These are phyloP conservation scores for Hydnomerulius pinastri DNA, from an alignment of 768 basidiomycete genomes.

Conservation along the genomic window DNA sequence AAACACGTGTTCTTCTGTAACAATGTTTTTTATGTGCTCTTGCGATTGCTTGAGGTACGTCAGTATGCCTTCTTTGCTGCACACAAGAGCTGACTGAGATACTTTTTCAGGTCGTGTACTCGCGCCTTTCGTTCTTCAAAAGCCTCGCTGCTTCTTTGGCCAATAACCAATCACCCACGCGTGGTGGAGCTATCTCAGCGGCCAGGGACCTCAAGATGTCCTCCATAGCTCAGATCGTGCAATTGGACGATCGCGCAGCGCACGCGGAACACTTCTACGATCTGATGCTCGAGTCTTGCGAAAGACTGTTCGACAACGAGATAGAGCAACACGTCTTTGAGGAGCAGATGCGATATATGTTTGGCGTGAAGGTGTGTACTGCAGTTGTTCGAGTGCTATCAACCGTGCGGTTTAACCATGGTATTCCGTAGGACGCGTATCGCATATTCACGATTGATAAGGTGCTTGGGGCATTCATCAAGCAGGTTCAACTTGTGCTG, in stretches of 20 bases:
- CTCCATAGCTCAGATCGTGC: slow-evolving; percentile 26
- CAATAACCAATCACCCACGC: slow-evolving; percentile 24
- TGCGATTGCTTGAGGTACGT: slow-evolving; percentile 85
- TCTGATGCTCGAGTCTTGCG: slow-evolving; percentile 82
- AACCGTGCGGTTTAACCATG: background rate
- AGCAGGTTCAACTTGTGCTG: slow-evolving; percentile 82
- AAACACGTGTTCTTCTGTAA: slow-evolving; percentile 82
- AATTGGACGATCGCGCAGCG: slow-evolving; percentile 37
- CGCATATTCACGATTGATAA: slow-evolving; percentile 95
- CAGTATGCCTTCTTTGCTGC: background rate
- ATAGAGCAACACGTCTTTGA: slow-evolving; percentile 87
- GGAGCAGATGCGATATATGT: slow-evolving; percentile 86
- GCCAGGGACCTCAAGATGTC: slow-evolving; percentile 34
- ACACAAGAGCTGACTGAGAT: background rate
- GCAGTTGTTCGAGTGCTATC: background rate
- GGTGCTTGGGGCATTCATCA: slow-evolving; percentile 83
- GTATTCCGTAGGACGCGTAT: slow-evolving; percentile 61
- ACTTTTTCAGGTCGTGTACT: slow-evolving; percentile 68
- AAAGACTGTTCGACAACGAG: slow-evolving; percentile 90
- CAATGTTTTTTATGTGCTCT: slow-evolving; percentile 81
- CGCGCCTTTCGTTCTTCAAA: slow-evolving; percentile 81
- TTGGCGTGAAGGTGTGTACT: slow-evolving; percentile 68
- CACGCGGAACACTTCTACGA: slow-evolving; percentile 76
- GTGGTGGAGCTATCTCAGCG: slow-evolving; percentile 1
- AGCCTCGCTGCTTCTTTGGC: slow-evolving; percentile 54